These are phyloP conservation scores for Scutellaria minor DNA, from an alignment of 257 asterid genomes.

Conservation along the genomic window DNA sequence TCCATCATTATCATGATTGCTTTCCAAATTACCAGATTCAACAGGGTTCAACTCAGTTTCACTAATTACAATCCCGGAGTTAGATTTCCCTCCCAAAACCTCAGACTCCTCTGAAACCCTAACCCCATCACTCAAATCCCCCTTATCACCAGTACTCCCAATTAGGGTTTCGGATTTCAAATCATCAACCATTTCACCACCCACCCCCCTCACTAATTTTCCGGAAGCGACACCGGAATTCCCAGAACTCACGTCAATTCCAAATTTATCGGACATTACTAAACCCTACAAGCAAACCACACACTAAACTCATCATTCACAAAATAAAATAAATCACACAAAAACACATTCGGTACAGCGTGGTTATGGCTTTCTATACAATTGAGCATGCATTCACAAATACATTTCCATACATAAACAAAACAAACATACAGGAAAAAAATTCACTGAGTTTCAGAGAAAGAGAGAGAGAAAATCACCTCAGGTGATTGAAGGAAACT, in stretches of 20 bases:
- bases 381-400: conserved; percentile 35
- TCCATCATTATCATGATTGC: conserved; percentile 10
- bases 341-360: conserved; percentile 11
- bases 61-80: conserved; percentile 24
- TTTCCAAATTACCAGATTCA: conserved; percentile 27
- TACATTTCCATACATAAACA: neutral
- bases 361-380: neutral
- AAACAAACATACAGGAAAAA: neutral
- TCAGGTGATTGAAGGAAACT: conserved; percentile 38
- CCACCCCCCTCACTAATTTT: conserved; percentile 32
- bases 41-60: conserved; percentile 26
- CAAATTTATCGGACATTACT: conserved; percentile 41
- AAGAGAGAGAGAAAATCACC: conserved; percentile 39
- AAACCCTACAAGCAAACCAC: conserved; percentile 51
- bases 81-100: conserved; percentile 37
- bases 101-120: conserved; percentile 50
- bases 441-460: conserved; percentile 26
- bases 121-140: conserved; percentile 43
- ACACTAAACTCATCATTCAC: conserved; percentile 31
- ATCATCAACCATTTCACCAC: conserved; percentile 33
- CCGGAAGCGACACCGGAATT: conserved; percentile 33
- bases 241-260: conserved; percentile 28
- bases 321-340: conserved; percentile 5
- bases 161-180: conserved; percentile 44
- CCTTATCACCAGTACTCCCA: conserved; percentile 38